These are phyloP conservation scores for Blastomyces parvus DNA, from an alignment of 2,329 filamentous ascomycete genomes.

Conservation along the genomic window DNA sequence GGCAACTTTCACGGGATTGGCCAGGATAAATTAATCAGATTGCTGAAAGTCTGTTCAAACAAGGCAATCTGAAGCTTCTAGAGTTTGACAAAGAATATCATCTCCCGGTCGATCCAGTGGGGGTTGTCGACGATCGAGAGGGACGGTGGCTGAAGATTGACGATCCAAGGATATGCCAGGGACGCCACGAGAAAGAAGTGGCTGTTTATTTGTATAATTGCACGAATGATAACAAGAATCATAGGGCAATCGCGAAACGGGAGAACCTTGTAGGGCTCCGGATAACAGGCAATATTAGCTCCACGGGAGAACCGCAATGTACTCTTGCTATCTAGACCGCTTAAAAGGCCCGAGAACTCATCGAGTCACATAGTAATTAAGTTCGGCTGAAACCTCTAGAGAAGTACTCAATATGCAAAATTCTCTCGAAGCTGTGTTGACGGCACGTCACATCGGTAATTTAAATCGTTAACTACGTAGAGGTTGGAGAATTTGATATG, in stretches of 20 bases:
- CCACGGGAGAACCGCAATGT: neutral
- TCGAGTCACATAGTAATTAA: neutral
- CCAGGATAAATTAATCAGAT: neutral
- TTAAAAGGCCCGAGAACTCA: neutral
- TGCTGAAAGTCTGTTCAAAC: neutral
- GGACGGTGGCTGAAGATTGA: constrained; percentile 1
- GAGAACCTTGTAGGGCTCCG: neutral
- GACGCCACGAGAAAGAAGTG: constrained; percentile 1
- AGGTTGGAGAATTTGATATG: neutral
- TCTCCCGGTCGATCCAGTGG: constrained; percentile 3
- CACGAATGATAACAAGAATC: neutral
- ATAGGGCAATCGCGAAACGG: neutral
- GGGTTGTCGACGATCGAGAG: constrained; percentile 10
- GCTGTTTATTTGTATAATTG: neutral
- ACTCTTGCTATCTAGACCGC: neutral
- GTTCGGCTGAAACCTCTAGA: constrained; percentile 3
- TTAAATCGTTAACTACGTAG: neutral
- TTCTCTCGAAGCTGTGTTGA: neutral
- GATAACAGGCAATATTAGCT: neutral
- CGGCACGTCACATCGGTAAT: neutral
- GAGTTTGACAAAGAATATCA: constrained; percentile 1
- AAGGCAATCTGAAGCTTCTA: constrained; percentile 5
- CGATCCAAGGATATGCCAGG: constrained; percentile 1
- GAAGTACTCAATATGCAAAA: neutral
- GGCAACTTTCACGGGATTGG: neutral